phyloP scores from a whole-genome alignment of 2,329 filamentous ascomycete species.

The Penicillium janthinellum region DNA sequence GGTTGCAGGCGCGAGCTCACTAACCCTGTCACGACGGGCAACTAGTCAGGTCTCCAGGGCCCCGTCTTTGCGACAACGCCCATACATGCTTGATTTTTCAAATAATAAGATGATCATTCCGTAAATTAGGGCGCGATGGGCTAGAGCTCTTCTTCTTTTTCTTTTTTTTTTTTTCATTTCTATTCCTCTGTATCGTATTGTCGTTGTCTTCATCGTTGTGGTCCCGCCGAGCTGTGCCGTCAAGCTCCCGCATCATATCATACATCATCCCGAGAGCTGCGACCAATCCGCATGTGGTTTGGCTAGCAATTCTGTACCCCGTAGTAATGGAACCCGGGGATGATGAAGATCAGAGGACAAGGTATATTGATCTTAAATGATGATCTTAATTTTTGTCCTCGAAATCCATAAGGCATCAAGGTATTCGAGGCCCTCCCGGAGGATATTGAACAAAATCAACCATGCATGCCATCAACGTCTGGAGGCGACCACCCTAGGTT shows the following conservation, averaged over 20 bases:
- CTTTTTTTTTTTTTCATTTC: neutral
- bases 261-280: slow-evolving; percentile 17
- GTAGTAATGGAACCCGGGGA: neutral
- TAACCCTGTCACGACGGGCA: slow-evolving; percentile 5
- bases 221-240: neutral
- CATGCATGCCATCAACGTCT: no score
- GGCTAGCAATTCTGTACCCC: no score
- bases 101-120: neutral
- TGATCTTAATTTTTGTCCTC: neutral
- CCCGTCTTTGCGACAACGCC: neutral
- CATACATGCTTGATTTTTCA: neutral
- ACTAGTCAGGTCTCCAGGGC: neutral
- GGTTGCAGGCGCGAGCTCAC: slow-evolving; percentile 37
- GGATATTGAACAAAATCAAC: no score
- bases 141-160: neutral
- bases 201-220: neutral
- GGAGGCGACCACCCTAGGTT: no score
- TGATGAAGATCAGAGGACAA: neutral
- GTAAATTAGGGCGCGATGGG: neutral
- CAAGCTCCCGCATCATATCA: slow-evolving; percentile 11
- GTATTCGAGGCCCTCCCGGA: no score
- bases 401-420: neutral
- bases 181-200: neutral
- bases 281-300: slow-evolving; percentile 19
- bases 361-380: neutral